These are phyloP conservation scores for Buddleja alternifolia DNA, from an alignment of 257 asterid species.

Conservation along the genomic window DNA sequence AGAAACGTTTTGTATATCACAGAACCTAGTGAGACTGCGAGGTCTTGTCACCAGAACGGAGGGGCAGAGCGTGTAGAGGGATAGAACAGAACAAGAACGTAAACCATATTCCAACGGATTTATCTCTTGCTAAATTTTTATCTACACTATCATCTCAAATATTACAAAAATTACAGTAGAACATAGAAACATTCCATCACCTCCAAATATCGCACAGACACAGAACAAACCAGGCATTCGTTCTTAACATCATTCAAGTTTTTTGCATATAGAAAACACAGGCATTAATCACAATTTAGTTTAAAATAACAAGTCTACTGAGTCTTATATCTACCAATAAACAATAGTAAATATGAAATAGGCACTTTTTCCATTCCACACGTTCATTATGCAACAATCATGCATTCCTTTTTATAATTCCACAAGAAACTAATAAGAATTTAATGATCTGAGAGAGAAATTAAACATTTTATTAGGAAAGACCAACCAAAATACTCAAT, in stretches of 20 bases:
- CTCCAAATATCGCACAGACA: slow-evolving; percentile 8
- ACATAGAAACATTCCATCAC: too few species aligned
- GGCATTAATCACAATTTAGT: background rate
- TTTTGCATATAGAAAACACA: slow-evolving; percentile 6
- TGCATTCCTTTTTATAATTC: too few species aligned
- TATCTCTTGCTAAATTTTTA: background rate
- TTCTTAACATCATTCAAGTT: slow-evolving; percentile 10
- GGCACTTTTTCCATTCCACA: background rate
- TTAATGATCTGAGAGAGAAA: background rate
- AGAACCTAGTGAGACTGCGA: background rate
- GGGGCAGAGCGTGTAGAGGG: background rate
- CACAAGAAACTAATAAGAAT: background rate
- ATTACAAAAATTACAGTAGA: background rate
- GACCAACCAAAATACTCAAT: too few species aligned
- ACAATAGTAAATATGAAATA: background rate
- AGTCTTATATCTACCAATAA: slow-evolving; percentile 1
- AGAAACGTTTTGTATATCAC: slow-evolving; percentile 20
- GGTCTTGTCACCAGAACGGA: background rate
- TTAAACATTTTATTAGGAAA: too few species aligned
- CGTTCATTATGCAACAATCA: slow-evolving; percentile 8
- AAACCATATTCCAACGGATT: background rate
- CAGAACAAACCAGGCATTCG: background rate
- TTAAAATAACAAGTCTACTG: background rate
- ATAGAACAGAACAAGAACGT: background rate
- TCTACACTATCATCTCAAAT: background rate